phyloP scores from a whole-genome alignment of 169 alveolate genomes.

The Theileria sp. region DNA sequence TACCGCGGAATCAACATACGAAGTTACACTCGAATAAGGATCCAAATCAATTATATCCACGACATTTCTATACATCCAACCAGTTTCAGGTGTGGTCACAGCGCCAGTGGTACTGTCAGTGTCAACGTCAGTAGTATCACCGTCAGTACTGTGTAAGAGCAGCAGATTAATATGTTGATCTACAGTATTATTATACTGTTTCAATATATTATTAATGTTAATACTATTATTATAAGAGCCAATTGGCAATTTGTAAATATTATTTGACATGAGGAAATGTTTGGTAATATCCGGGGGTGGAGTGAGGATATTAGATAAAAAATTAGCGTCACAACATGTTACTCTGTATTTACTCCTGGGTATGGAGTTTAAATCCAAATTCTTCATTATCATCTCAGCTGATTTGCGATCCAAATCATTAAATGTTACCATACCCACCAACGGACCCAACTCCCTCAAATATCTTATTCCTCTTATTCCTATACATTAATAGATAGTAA shows the following conservation, averaged over 20 bases:
- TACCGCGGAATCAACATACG: conserved; percentile 88
- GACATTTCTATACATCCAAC: conserved; percentile 33
- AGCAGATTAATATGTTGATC: conserved; percentile 23
- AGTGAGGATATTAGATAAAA: conserved; percentile 44
- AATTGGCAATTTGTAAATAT: conserved; percentile 43
- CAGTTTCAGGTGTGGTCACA: too few species aligned
- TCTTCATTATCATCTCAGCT: conserved; percentile 63
- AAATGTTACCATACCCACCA: conserved; percentile 74
- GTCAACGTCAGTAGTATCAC: not conserved
- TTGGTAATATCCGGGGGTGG: conserved; percentile 56
- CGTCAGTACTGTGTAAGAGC: not conserved
- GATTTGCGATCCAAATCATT: conserved; percentile 86
- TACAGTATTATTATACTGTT: conserved; percentile 33
- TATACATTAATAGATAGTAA: not conserved
- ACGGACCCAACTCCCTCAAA: conserved; percentile 82
- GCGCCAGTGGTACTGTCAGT: not conserved
- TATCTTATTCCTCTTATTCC: conserved; percentile 88
- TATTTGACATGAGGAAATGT: conserved; percentile 49
- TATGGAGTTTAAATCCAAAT: conserved; percentile 59
- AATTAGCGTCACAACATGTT: conserved; percentile 75
- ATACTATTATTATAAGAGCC: conserved; percentile 6
- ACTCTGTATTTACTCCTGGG: conserved; percentile 60
- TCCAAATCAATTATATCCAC: conserved; percentile 88
- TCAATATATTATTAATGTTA: conserved; percentile 13
- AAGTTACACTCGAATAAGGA: conserved; percentile 93